Evolutionary conservation across 1,284 basidiomycete species (phyloP).

Genomic region (Boletus calvinii): DNA sequence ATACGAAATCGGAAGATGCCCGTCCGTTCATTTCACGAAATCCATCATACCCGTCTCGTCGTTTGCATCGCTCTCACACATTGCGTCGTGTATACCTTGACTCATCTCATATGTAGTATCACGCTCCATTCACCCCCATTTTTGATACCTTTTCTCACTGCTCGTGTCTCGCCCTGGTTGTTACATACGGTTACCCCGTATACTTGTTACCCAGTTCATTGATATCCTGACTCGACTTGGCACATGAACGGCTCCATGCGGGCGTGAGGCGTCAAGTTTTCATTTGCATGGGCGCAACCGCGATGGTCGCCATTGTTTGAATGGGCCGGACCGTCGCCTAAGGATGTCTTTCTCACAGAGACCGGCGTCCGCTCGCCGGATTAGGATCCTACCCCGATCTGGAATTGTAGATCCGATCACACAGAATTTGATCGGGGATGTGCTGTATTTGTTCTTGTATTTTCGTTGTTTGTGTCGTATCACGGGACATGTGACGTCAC

Average conservation of each 20-base stretch:
- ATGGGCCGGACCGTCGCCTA: slow-evolving; percentile 10
- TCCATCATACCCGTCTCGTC: slow-evolving; percentile 35
- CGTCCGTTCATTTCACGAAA: slow-evolving; percentile 37
- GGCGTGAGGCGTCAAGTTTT: slow-evolving; percentile 24
- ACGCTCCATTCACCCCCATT: slow-evolving; percentile 34
- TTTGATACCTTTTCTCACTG: slow-evolving; percentile 35
- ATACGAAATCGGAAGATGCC: slow-evolving; percentile 38
- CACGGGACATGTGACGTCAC: slow-evolving; percentile 25
- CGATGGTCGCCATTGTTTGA: slow-evolving; percentile 16
- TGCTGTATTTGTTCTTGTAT: slow-evolving; percentile 25
- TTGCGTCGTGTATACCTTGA: slow-evolving; percentile 36
- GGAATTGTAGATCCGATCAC: slow-evolving; percentile 32
- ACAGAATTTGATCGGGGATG: slow-evolving; percentile 37
- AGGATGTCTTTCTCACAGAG: slow-evolving; percentile 18
- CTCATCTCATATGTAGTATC: slow-evolving; percentile 39
- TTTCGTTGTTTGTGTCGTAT: slow-evolving; percentile 12
- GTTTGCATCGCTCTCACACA: slow-evolving; percentile 39
- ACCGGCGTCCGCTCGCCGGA: slow-evolving; percentile 24
- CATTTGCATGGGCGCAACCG: slow-evolving; percentile 28
- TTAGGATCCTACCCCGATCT: slow-evolving; percentile 22
- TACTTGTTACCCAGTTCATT: slow-evolving; percentile 34
- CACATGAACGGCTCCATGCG: slow-evolving; percentile 14
- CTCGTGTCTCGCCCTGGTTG: slow-evolving; percentile 22
- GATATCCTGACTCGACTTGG: slow-evolving; percentile 33
- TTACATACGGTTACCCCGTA: slow-evolving; percentile 41